Evolutionary conservation across 1,284 basidiomycete genomes (phyloP), one percentile per base, ranked within the genome.

Genomic region (Marasmius fiardii): DNA sequence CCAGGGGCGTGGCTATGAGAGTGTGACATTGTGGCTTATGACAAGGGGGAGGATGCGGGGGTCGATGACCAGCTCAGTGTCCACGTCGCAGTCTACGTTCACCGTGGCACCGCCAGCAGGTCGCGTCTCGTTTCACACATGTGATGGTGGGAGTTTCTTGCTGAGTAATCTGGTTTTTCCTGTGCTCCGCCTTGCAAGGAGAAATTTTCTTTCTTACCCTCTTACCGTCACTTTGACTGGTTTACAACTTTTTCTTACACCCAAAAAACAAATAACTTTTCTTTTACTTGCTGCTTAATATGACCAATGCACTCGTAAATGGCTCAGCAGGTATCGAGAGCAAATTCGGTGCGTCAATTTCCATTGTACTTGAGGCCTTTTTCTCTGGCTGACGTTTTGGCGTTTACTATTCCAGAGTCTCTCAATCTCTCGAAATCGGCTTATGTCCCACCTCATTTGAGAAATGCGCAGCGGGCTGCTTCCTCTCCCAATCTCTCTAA

Each of bases 361-460:
- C 47, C 56, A 35, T 53, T 28, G 52, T 62, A 54, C 50, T 53
- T 50, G 43, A 45, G 35, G n/a, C n/a, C n/a, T n/a, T n/a, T 23
- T 12, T 55, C 61, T 62, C 33, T 56, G 52, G 48, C 58, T 60
- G 52, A 52, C 52, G 55, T 58, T 55, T 53, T 56, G 48, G 56
- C 43, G 39, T 57, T 56, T 52, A 16, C 26, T 43, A 49, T 31
- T n/a, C n/a, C 63, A 75, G 74, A 73, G 58, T 81, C 86, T 78
- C 85, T 91, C 69, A 82, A 83, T 69, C 79, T 92, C 72, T 86
- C 85, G 72, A 89, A 88, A 80, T 85, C 90, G 68, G 86, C 93
- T 64, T 97, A 97, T 78, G 90, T 97, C 64, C 94, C 94, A 65
- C 94, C 94, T 70, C 93, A 96, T 77, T 72, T 93, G 81, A 86